Conservation (phyloP, 73 alveolate species). For the Breviolum minutum region DNA sequence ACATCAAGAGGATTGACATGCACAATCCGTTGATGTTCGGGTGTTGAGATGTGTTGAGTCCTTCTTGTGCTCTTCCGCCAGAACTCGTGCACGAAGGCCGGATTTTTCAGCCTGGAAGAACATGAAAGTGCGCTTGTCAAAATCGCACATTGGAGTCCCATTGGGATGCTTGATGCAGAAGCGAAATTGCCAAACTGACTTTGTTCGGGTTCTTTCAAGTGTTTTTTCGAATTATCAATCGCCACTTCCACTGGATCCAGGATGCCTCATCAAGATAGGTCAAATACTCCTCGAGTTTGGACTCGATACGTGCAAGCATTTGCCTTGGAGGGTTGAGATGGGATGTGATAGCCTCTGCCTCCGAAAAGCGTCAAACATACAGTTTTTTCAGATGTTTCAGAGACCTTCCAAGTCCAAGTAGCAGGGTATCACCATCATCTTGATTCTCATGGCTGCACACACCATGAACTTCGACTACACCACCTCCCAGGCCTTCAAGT, state of each 20-base stretch:
- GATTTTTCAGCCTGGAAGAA: conserved; percentile 41
- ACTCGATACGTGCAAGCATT: conserved; percentile 90
- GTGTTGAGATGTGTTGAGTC: not conserved
- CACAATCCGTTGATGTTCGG: not conserved
- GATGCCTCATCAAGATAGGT: conserved; percentile 94
- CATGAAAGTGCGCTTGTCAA: too few species aligned
- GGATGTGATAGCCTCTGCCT: too few species aligned
- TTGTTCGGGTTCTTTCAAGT: too few species aligned
- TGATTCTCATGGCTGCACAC: conserved; percentile 79
- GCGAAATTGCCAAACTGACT: too few species aligned
- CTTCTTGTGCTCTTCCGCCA: conserved; percentile 91
- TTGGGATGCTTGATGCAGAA: not conserved
- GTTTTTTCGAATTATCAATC: too few species aligned
- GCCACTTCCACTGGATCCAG: not conserved
- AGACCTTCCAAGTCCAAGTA: conserved; percentile 12
- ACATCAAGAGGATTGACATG: not conserved
- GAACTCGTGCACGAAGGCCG: conserved; percentile 76
- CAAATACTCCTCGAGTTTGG: conserved; percentile 93
- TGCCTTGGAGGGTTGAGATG: conserved; percentile 15
- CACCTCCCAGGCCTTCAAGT: conserved; percentile 63
- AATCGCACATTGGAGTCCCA: not conserved
- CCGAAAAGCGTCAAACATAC: too few species aligned
- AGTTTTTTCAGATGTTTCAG: too few species aligned
- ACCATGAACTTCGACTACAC: conserved; percentile 76
- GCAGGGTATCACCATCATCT: conserved; percentile 88